Evolutionary conservation across 1,139 yeast species (phyloP).

Genomic region (Entelexis paramagnoliae): DNA sequence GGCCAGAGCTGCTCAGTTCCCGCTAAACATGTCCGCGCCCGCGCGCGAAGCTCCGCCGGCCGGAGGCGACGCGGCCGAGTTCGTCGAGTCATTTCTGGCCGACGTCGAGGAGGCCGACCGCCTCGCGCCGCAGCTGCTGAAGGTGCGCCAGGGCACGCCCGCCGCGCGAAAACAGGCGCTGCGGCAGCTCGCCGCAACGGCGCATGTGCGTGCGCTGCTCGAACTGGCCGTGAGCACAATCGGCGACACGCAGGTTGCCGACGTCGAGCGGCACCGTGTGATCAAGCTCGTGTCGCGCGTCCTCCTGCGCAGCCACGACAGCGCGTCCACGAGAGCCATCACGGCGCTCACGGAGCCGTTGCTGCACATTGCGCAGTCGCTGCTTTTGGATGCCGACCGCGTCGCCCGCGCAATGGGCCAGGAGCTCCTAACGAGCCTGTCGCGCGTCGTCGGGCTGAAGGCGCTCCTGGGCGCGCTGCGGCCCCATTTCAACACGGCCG

Average conservation of each 20-base stretch:
- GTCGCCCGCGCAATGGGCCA: neutral
- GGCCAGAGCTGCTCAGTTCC: neutral
- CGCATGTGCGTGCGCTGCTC: neutral
- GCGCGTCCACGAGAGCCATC: neutral
- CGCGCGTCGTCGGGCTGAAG: slow-evolving; percentile 65
- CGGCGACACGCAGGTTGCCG: neutral
- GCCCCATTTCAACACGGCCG: slow-evolving; percentile 73
- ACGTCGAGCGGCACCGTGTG: slow-evolving; percentile 7
- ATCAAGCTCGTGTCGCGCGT: slow-evolving; percentile 5
- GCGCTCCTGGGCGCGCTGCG: slow-evolving; percentile 67
- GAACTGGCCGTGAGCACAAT: neutral
- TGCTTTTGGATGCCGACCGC: neutral
- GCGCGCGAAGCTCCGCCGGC: neutral
- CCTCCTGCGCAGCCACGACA: slow-evolving; percentile 5
- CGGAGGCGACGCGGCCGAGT: neutral
- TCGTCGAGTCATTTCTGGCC: neutral
- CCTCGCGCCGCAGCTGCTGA: neutral
- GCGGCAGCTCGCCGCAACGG: slow-evolving; percentile 2
- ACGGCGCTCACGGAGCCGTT: neutral
- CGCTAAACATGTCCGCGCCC: neutral
- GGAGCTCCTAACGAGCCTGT: slow-evolving; percentile 35
- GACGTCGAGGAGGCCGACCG: slow-evolving; percentile 3
- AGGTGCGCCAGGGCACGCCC: slow-evolving; percentile 10
- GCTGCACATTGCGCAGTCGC: neutral
- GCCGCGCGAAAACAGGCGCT: slow-evolving; percentile 13